These are phyloP conservation scores for Westerdykella aurantiaca DNA, from an alignment of 2,329 filamentous ascomycete species.

Conservation along the genomic window DNA sequence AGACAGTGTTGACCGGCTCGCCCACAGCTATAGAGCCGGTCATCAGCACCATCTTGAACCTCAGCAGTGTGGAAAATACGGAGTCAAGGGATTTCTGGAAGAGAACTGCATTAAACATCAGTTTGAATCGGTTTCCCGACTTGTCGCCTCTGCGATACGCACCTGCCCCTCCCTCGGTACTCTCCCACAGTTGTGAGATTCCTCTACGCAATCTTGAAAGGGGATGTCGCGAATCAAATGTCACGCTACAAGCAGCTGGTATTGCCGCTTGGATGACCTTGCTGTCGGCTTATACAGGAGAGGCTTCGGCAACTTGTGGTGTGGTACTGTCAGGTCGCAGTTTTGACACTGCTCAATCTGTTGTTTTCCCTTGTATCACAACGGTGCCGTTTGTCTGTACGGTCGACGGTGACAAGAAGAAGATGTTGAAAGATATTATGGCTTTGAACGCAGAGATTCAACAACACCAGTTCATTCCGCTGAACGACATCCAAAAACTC, in stretches of 20 bases:
- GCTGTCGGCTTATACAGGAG: slow-evolving; percentile 70
- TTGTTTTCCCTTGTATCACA: slow-evolving; percentile 72
- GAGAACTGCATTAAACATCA: slow-evolving; percentile 46
- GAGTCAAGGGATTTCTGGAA: slow-evolving; percentile 57
- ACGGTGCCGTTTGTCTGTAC: slow-evolving; percentile 68
- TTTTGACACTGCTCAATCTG: slow-evolving; percentile 52
- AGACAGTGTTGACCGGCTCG: slow-evolving; percentile 15
- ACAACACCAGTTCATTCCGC: slow-evolving; percentile 64
- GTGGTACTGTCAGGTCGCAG: slow-evolving; percentile 71
- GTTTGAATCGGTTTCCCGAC: slow-evolving; percentile 67
- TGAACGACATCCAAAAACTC: slow-evolving; percentile 68
- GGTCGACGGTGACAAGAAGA: slow-evolving; percentile 49
- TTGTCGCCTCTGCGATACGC: slow-evolving; percentile 57
- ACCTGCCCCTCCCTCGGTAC: slow-evolving; percentile 31
- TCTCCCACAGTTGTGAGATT: slow-evolving; percentile 36
- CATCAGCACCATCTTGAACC: slow-evolving; percentile 42
- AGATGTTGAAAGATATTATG: slow-evolving; percentile 60
- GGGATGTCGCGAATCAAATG: slow-evolving; percentile 52
- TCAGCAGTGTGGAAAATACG: slow-evolving; percentile 26
- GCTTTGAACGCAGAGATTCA: slow-evolving; percentile 58
- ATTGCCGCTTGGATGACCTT: slow-evolving; percentile 75
- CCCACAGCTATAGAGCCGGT: slow-evolving; percentile 38
- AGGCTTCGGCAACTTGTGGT: slow-evolving; percentile 69
- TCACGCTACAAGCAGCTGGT: slow-evolving; percentile 69
- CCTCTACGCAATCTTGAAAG: slow-evolving; percentile 48